Percentiles rank a stretch among this genome's conserved stretches.
Evolutionary conservation across 2,329 filamentous ascomycete species (phyloP).

Genomic region (Microdochium trichocladiopsis): DNA sequence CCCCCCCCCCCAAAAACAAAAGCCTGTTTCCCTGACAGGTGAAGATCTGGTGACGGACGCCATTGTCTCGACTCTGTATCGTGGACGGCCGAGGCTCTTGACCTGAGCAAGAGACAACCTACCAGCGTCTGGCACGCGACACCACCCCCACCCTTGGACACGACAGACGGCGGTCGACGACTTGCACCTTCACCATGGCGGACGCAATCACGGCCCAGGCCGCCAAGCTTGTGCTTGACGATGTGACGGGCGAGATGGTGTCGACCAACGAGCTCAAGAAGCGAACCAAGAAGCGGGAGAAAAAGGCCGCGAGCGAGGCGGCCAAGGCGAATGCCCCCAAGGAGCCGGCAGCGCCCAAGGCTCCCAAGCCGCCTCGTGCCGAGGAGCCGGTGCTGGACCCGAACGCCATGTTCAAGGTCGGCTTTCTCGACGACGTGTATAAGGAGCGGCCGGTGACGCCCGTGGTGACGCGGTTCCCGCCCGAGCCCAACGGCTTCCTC

Average conservation of each 20-base stretch:
- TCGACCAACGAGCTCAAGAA: slow-evolving; percentile 60
- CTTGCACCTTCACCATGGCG: slow-evolving; percentile 20
- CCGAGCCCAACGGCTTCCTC: slow-evolving; percentile 87
- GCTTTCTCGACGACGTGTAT: slow-evolving; percentile 68
- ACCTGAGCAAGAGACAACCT: too few species aligned
- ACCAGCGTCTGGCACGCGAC: too few species aligned
- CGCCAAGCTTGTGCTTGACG: slow-evolving; percentile 54
- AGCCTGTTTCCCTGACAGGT: too few species aligned
- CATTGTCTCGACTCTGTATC: too few species aligned
- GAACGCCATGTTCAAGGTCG: slow-evolving; percentile 72
- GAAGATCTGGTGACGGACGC: too few species aligned
- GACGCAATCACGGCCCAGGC: slow-evolving; percentile 33
- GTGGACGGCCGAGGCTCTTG: too few species aligned
- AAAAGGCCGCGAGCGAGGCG: slow-evolving; percentile 46
- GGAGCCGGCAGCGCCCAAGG: slow-evolving; percentile 13
- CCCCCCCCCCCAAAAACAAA: too few species aligned
- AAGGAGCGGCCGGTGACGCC: slow-evolving; percentile 55
- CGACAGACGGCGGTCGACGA: not conserved
- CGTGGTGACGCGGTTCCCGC: slow-evolving; percentile 69
- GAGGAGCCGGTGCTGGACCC: slow-evolving; percentile 40
- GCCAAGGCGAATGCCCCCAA: slow-evolving; percentile 33
- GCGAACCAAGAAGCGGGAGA: slow-evolving; percentile 48
- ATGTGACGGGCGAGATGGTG: slow-evolving; percentile 59
- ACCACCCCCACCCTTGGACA: too few species aligned
- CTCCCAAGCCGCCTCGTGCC: slow-evolving; percentile 33